Percentiles rank a stretch among this genome's conserved stretches.
Conservation (phyloP, 2,329 filamentous ascomycete genomes). For the Epichloe uncinata region DNA sequence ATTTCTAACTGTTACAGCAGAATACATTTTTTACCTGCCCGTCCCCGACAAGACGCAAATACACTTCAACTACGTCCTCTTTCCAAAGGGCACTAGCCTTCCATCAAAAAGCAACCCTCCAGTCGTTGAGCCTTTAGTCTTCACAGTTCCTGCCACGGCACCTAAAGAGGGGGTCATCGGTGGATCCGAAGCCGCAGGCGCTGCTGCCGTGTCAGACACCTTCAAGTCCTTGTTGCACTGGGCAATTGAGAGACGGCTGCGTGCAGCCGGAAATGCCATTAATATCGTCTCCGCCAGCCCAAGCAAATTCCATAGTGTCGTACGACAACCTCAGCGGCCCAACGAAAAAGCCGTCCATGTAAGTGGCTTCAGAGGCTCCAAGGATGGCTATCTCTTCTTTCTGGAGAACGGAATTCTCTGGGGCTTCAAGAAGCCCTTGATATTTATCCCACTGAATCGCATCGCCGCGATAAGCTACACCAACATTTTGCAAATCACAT, state of each 20-base stretch:
- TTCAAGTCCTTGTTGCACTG: constrained; percentile 48
- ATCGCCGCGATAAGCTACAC: constrained; percentile 54
- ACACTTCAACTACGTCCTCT: constrained; percentile 52
- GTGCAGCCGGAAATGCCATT: constrained; percentile 31
- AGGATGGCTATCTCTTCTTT: constrained; percentile 57
- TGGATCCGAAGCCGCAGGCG: constrained; percentile 35
- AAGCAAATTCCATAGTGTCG: constrained; percentile 42
- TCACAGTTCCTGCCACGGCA: constrained; percentile 45
- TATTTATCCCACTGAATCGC: constrained; percentile 48
- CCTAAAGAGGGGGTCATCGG: constrained; percentile 46
- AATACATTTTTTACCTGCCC: constrained; percentile 50
- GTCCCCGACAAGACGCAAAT: constrained; percentile 52
- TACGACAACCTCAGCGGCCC: constrained; percentile 44
- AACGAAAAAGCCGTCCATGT: constrained; percentile 52
- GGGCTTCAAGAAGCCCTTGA: constrained; percentile 56
- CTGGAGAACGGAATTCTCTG: constrained; percentile 53
- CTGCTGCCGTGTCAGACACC: constrained; percentile 42
- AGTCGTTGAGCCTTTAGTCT: constrained; percentile 45
- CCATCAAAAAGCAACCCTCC: constrained; percentile 31
- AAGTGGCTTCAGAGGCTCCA: constrained; percentile 52
- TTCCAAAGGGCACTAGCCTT: constrained; percentile 42
- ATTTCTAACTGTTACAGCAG: constrained; percentile 21
- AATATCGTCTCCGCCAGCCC: constrained; percentile 40
- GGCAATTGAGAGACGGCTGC: constrained; percentile 41
- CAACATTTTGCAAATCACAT: constrained; percentile 53